phyloP scores from a whole-genome alignment of 2,329 filamentous ascomycete genomes.

The Raffaelea ambrosiae region DNA sequence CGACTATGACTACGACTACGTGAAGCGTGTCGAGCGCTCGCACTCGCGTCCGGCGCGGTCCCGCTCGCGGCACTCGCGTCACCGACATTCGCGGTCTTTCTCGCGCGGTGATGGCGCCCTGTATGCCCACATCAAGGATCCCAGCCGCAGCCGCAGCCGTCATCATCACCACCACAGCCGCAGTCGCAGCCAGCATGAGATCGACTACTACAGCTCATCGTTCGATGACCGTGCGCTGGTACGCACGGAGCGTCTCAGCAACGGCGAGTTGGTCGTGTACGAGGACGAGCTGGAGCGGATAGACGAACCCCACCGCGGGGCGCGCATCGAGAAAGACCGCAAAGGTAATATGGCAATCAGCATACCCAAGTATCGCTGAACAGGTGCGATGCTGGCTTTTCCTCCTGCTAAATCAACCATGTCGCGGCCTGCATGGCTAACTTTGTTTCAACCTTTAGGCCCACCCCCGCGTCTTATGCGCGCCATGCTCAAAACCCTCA shows the following conservation, averaged over 20 bases:
- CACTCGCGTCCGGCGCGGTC: conserved; percentile 12
- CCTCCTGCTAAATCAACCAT: background rate
- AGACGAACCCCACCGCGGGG: conserved; percentile 44
- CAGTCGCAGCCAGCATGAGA: conserved; percentile 48
- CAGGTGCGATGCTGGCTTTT: conserved; percentile 19
- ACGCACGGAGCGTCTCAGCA: conserved; percentile 46
- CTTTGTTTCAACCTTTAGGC: background rate
- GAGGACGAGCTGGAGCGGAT: conserved; percentile 50
- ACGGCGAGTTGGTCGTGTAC: conserved; percentile 56
- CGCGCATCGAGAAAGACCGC: conserved; percentile 77
- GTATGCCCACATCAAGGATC: conserved; percentile 55
- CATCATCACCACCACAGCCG: conserved; percentile 27
- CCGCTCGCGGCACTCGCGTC: conserved; percentile 1
- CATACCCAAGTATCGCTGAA: conserved; percentile 58
- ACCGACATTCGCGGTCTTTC: conserved; percentile 16
- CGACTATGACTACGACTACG: conserved; percentile 2
- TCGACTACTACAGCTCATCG: conserved; percentile 54
- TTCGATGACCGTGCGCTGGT: conserved; percentile 41
- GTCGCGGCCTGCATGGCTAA: background rate
- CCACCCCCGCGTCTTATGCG: background rate
- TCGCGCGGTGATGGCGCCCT: conserved; percentile 53
- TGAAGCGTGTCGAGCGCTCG: conserved; percentile 22
- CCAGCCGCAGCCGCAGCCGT: conserved; percentile 52
- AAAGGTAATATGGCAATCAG: conserved; percentile 93
- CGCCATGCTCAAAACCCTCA: background rate